Evolutionary conservation across 2,329 filamentous ascomycete species (phyloP).

Genomic region (Sarocladium brachiariae): DNA sequence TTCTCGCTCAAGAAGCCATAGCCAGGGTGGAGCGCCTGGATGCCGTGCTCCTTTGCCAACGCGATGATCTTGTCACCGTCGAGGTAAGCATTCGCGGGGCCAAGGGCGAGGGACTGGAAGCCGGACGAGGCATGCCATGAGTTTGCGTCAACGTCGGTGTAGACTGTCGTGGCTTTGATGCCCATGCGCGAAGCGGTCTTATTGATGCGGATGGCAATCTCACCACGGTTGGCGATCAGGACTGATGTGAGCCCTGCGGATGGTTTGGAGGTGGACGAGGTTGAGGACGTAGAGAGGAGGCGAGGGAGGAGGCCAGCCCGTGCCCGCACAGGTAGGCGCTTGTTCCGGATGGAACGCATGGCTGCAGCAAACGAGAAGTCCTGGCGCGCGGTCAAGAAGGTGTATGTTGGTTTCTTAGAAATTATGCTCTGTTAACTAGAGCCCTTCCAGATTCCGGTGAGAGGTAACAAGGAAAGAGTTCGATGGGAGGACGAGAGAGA

Average conservation of each 20-base stretch:
- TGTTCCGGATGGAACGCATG: constrained; percentile 51
- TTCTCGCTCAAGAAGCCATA: constrained; percentile 98
- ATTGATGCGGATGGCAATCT: constrained; percentile 91
- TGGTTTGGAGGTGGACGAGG: constrained; percentile 24
- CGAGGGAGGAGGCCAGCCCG: constrained; percentile 27
- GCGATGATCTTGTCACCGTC: constrained; percentile 89
- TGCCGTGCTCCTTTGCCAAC: constrained; percentile 78
- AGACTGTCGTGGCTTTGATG: constrained; percentile 88
- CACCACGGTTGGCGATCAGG: constrained; percentile 92
- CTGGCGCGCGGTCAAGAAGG: too few species aligned
- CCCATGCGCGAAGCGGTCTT: constrained; percentile 82
- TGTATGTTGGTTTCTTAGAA: too few species aligned
- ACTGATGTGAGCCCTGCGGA: constrained; percentile 61
- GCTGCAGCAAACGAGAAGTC: too few species aligned
- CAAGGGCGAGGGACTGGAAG: constrained; percentile 76
- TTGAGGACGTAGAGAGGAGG: constrained; percentile 26
- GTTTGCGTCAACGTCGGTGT: constrained; percentile 82
- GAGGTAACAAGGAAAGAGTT: background rate
- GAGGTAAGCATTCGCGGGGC: constrained; percentile 78
- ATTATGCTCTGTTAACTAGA: too few species aligned
- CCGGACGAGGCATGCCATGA: constrained; percentile 86
- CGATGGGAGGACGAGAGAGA: background rate
- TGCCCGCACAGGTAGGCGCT: constrained; percentile 38
- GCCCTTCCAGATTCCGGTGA: background rate
- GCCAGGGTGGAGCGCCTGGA: constrained; percentile 87